These are phyloP conservation scores for Cokeromyces recurvatus DNA, from an alignment of 371 early-diverging fungal species.

Conservation along the genomic window DNA sequence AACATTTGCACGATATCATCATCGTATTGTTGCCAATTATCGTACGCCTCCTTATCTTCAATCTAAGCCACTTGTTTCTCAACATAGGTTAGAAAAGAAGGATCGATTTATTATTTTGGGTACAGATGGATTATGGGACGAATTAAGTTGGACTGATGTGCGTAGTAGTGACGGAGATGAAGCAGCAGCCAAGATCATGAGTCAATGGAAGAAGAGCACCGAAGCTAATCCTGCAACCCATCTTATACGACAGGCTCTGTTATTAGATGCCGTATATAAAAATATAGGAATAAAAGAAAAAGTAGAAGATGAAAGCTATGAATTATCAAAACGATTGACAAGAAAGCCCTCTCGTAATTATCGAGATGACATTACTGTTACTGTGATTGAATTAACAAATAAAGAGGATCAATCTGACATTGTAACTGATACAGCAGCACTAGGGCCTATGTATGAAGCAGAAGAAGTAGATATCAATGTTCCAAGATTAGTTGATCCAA, in stretches of 20 bases:
- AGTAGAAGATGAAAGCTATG: conserved; percentile 25
- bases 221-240: conserved; percentile 85
- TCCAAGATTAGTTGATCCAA: conserved; percentile 22
- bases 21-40: conserved; percentile 63
- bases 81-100: conserved; percentile 57
- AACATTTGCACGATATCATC: conserved; percentile 55
- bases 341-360: conserved; percentile 60
- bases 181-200: conserved; percentile 33
- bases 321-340: conserved; percentile 42
- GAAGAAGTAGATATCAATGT: conserved; percentile 21
- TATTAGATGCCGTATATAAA: conserved; percentile 38
- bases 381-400: conserved; percentile 68
- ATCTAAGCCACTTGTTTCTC: conserved; percentile 79
- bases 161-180: conserved; percentile 38
- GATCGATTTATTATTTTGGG: conserved; percentile 88
- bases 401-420: neutral
- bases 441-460: conserved; percentile 25
- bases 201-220: conserved; percentile 15
- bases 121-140: conserved; percentile 94
- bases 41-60: conserved; percentile 92
- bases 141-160: conserved; percentile 69
- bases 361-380: conserved; percentile 94
- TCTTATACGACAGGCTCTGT: conserved; percentile 75
- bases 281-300: conserved; percentile 24
- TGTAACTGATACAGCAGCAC: neutral